A percentile compares a stretch with the other conserved stretches of the same genome.
Conservation (phyloP, 495 filamentous ascomycete genomes). For the Aspergillus carlsbadensis region DNA sequence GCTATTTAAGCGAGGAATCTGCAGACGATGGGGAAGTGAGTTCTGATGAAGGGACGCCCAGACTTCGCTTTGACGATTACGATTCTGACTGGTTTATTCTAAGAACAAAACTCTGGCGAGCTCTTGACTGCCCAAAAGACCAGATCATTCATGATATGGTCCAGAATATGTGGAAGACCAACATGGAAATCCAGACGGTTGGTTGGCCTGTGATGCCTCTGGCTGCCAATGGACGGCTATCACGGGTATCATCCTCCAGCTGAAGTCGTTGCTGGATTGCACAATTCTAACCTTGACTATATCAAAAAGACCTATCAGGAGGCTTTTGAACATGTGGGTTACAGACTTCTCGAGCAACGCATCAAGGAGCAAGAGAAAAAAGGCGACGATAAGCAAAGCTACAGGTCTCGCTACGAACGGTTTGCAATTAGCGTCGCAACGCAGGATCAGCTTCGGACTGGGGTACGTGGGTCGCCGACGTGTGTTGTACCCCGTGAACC, state of each 20-base stretch:
- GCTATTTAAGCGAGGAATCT: too few relatives aligned
- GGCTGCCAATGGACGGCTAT: constrained; percentile 5
- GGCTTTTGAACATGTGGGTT: background rate
- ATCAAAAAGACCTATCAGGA: background rate
- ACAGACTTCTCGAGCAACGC: background rate
- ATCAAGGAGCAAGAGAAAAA: background rate
- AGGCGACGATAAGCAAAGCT: constrained; percentile 15
- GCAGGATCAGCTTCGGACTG: constrained; percentile 18
- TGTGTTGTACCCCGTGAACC: constrained; percentile 14
- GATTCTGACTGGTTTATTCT: too few relatives aligned
- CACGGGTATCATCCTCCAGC: background rate
- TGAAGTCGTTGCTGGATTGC: background rate
- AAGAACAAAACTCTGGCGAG: too few relatives aligned
- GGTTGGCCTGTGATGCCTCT: too few relatives aligned
- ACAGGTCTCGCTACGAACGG: background rate
- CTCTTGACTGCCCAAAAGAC: too few relatives aligned
- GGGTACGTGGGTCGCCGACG: constrained; percentile 16
- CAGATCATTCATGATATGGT: too few relatives aligned
- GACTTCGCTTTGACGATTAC: too few relatives aligned
- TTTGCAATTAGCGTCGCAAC: constrained; percentile 8
- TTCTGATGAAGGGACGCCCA: too few relatives aligned
- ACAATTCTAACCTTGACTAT: background rate
- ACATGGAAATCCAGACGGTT: too few relatives aligned
- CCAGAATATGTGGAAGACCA: too few relatives aligned
- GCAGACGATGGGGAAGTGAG: too few relatives aligned